Conservation (phyloP, 352 stramenopile species). For the Globisporangium nodosum region DNA sequence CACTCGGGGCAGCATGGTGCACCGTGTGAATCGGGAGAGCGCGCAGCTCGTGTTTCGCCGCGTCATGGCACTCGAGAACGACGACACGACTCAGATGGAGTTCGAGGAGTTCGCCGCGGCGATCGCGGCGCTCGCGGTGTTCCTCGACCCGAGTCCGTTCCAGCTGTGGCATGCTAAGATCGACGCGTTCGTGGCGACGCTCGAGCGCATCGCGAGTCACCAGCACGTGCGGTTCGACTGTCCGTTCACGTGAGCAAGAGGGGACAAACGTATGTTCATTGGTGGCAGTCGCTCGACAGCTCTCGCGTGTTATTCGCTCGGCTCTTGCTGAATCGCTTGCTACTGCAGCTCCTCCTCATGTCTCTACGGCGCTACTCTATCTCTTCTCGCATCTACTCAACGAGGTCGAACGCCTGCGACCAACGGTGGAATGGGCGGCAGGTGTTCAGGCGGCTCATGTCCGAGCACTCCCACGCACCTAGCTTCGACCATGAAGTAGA, state of each 20-base stretch:
- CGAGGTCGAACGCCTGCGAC: background rate
- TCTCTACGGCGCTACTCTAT: too few relatives aligned
- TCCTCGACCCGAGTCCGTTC: conserved; percentile 45
- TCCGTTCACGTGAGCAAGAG: too few relatives aligned
- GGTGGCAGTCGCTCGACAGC: too few relatives aligned
- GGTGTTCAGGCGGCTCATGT: background rate
- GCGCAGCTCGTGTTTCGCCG: conserved; percentile 35
- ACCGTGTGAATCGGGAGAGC: background rate
- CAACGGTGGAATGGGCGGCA: background rate
- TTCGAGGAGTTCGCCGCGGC: conserved; percentile 57
- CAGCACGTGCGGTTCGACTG: conserved; percentile 13
- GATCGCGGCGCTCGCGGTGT: conserved; percentile 37
- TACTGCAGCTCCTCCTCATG: too few relatives aligned
- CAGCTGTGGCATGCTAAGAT: conserved; percentile 48
- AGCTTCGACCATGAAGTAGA: too few relatives aligned
- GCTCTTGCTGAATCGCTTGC: too few relatives aligned
- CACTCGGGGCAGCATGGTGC: background rate
- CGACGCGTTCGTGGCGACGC: conserved; percentile 27
- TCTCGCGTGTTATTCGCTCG: too few relatives aligned
- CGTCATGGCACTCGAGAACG: conserved; percentile 48
- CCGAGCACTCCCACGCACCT: background rate
- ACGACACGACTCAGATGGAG: conserved; percentile 44
- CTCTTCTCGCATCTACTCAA: too few relatives aligned
- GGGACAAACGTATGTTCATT: too few relatives aligned
- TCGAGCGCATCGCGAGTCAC: conserved; percentile 9